Evolutionary conservation across 208 protist species (phyloP).

Genomic region (Acanthamoeba triangularis): DNA sequence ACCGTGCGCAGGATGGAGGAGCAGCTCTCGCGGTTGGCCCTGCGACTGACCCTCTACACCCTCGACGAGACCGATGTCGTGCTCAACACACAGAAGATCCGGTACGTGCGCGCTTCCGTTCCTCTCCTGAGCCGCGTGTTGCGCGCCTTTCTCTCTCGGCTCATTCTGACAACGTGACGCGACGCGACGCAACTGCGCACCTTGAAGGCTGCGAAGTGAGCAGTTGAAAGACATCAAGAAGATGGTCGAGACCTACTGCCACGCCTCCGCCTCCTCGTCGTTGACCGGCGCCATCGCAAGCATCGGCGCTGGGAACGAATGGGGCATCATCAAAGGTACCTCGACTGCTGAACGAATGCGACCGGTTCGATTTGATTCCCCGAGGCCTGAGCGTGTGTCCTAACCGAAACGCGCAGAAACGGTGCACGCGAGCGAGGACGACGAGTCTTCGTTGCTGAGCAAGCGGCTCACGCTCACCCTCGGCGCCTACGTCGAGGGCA

Average conservation of each 20-base stretch:
- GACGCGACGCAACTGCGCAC: neutral
- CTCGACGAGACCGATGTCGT: conserved; percentile 70
- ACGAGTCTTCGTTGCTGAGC: conserved; percentile 7
- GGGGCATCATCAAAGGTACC: neutral
- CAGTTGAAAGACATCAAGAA: conserved; percentile 63
- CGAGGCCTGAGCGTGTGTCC: too few species aligned
- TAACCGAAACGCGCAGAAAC: neutral
- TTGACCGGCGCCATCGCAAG: conserved; percentile 18
- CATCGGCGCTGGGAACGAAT: conserved; percentile 43
- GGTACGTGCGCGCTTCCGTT: neutral
- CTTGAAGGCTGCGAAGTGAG: conserved; percentile 31
- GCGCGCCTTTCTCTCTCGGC: too few species aligned
- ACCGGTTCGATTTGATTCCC: neutral
- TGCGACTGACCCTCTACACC: conserved; percentile 68
- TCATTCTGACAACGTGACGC: too few species aligned
- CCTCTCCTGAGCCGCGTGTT: too few species aligned
- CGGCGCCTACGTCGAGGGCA: conserved; percentile 62
- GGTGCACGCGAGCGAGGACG: conserved; percentile 7
- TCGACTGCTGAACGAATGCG: neutral
- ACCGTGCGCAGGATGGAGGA: conserved; percentile 51
- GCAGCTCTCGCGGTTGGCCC: conserved; percentile 3
- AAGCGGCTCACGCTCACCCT: conserved; percentile 36
- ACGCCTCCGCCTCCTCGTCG: neutral
- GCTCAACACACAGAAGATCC: conserved; percentile 57
- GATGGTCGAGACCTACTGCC: conserved; percentile 63